Base-by-base conservation (phyloP, 371 early-diverging fungal species). In the Rhizopus microsporus region DNA sequence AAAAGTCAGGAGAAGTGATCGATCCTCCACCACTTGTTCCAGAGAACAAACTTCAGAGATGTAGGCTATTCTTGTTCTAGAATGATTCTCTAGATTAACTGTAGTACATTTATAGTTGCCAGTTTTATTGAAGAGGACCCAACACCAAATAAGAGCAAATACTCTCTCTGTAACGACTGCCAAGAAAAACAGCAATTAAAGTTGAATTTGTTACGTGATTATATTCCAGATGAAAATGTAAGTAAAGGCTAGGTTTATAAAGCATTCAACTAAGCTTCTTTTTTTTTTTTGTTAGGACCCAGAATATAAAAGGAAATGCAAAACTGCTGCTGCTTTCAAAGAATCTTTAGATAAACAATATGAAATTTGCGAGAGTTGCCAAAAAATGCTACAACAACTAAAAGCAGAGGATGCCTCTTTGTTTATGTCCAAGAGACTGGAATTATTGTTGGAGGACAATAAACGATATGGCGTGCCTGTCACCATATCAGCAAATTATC, bases 141-240 rank as follows among this genome's bases (percentile, higher is more conserved):
- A 42, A 13, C 42, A n/a, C 46, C 46, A 17, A 23, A 23, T 23
- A 46, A 46, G 29, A 23, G 9, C 5, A 46, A 46, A 29, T 15
- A 29, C 12, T 29, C 46, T 23, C 30, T 46, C 5, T 46, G 46
- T 23, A 15, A 46, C 4, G 46, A 46, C 17, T 46, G 46, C 29
- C 46, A n/a, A 46, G 29, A 46, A 46, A 46, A 17, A 23, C 46
- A 46, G 1, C 29, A 29, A 23, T 46, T 46, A 15, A 46, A 46
- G 29, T 23, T 46, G 0, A 46, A 7, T 2, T 17, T 29, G 15
- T 23, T 46, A 29, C 29, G 29, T 6, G 29, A 46, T 12, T 46
- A 46, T 7, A 46, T 46, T 29, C 46, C 46, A 17, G 46, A 46
- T 8, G 46, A 46, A 46, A 46, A 9, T 46, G 46, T 46, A 46